Evolutionary conservation across 2,329 filamentous ascomycete species (phyloP), one percentile per base, ranked within the genome.

Genomic region (Polytolypa hystricis): DNA sequence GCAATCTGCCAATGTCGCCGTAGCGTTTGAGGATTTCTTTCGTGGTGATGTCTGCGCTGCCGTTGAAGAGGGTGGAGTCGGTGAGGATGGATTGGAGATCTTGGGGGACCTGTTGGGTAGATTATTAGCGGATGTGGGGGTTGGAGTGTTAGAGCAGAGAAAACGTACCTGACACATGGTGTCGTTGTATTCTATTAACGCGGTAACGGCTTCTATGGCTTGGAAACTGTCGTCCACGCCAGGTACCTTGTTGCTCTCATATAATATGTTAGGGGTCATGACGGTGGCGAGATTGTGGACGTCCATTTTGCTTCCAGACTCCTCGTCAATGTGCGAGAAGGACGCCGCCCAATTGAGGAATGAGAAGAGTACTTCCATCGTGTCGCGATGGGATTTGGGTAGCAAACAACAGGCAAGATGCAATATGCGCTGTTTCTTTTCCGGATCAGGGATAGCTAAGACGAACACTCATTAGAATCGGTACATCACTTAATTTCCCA

Each of bases 231-330:
- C 86, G 51, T 79, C 78, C 48, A 93, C 89, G 45, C 86, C 74
- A 28, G 73, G 64, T 47, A 68, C 69, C 43, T 58, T 60, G 31
- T 58, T 62, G 30, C 61, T 56, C 42, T 59, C 53, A 49, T 83
- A 87, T 9, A 95, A 71, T 43, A 98, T 85, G 52, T 98, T 98
- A 0, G 91, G 91, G 4, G 89, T 87, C 59, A 98, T 95, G 44
- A 98, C 91, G 3, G 93, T 96, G 3, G 91, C 85, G 44, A 98
- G 73, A 54, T 98, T 98, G 66, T 93, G 86, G 36, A 93, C 83
- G 57, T 98, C 91, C 91, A 98, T 98, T 70, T 96, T 95, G 49
- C 89, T 95, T 17, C 91, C 91, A 15, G 82, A 83, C 56, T 98
- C 91, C 53, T 98, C 91, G 50, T 98, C 91, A 10, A 98, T 79